Evolutionary conservation across 202 grass and related monocot species (phyloP).

Genomic region (Carex sylvatica): DNA sequence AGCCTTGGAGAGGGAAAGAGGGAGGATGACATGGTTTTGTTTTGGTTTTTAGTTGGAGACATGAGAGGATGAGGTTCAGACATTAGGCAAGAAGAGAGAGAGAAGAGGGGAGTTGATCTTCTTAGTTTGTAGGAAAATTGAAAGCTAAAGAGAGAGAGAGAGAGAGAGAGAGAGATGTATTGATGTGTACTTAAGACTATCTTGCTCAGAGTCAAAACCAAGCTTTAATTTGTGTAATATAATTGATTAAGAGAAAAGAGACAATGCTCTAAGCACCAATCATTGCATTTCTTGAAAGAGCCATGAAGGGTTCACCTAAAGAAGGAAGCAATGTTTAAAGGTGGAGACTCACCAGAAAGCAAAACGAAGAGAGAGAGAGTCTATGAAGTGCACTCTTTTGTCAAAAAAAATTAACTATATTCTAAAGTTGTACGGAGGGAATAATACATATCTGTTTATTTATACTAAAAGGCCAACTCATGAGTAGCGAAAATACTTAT

Average conservation of each 20-base stretch:
- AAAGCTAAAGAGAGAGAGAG: slow-evolving; percentile 14
- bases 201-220: slow-evolving; percentile 18
- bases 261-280: slow-evolving; percentile 17
- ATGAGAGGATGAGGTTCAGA: slow-evolving; percentile 26
- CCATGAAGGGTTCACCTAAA: slow-evolving; percentile 18
- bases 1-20: slow-evolving; percentile 49
- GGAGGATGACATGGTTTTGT: slow-evolving; percentile 35
- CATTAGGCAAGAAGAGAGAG: slow-evolving; percentile 47
- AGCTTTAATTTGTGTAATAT: slow-evolving; percentile 8
- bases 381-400: background rate
- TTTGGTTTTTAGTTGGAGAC: slow-evolving; percentile 24
- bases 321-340: slow-evolving; percentile 23
- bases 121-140: background rate
- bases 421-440: slow-evolving; percentile 17
- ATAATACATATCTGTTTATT: slow-evolving; percentile 15
- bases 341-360: slow-evolving; percentile 34
- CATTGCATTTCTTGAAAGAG: slow-evolving; percentile 19
- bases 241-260: slow-evolving; percentile 9
- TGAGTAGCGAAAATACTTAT: background rate
- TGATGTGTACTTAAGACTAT: background rate
- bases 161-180: slow-evolving; percentile 3
- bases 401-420: slow-evolving; percentile 22
- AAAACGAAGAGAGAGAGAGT: slow-evolving; percentile 6
- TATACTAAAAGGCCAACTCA: slow-evolving; percentile 15
- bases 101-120: background rate